phyloP scores from a whole-genome alignment of 2,329 filamentous ascomycete genomes.

The Calonectria naviculata region DNA sequence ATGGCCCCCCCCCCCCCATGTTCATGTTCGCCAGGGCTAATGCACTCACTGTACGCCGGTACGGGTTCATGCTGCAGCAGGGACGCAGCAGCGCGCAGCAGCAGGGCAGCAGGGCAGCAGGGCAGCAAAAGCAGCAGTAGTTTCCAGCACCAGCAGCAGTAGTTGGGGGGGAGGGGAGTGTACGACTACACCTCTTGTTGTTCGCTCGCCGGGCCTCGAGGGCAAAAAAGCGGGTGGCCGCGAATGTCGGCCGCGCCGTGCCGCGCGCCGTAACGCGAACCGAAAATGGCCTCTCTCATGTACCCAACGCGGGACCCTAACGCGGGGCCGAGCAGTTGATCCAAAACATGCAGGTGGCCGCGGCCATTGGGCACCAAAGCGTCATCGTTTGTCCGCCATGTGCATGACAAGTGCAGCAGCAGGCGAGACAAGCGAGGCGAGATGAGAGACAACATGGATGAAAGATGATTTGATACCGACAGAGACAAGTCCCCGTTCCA shows the following conservation, averaged over 20 bases:
- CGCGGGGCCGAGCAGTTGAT: not conserved
- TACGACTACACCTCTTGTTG: not conserved
- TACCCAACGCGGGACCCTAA: not conserved
- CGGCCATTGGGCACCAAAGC: constrained; percentile 13
- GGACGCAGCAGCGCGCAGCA: not conserved
- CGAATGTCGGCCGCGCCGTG: constrained; percentile 14
- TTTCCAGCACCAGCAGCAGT: not conserved
- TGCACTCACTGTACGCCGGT: constrained; percentile 9
- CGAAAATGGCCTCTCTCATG: not conserved
- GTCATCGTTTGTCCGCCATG: not conserved
- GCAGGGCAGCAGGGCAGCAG: no score
- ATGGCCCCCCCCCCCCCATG: constrained; percentile 4
- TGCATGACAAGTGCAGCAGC: not conserved
- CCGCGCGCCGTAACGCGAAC: constrained; percentile 10
- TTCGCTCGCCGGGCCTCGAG: not conserved
- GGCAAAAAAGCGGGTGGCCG: constrained; percentile 4
- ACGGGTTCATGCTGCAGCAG: constrained; percentile 3
- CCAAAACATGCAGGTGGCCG: not conserved
- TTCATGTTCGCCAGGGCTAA: not conserved
- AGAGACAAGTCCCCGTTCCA: not conserved
- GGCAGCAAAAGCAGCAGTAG: not conserved
- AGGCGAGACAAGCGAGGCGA: not conserved
- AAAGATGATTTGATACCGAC: constrained; percentile 9
- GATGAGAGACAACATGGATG: constrained; percentile 3
- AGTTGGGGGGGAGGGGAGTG: not conserved